Conservation (phyloP, 2,329 filamentous ascomycete genomes). For the Exophiala phaeomuriformis region DNA sequence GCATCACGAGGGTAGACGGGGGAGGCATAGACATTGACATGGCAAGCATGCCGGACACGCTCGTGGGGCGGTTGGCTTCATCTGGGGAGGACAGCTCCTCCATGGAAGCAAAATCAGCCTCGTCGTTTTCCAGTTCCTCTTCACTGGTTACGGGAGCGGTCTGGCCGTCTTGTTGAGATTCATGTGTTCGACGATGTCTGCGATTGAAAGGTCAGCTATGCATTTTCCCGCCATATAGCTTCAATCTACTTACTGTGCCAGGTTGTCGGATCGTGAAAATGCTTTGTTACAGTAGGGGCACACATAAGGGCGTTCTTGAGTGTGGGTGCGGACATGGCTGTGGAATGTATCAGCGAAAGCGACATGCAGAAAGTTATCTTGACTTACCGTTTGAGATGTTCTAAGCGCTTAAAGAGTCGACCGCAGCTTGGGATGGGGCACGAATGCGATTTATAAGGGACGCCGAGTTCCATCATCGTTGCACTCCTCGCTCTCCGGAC, state of each 20-base stretch:
- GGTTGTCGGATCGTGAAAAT: constrained; percentile 96
- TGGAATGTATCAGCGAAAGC: constrained; percentile 40
- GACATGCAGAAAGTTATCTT: constrained; percentile 28
- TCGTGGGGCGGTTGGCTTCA: constrained; percentile 20
- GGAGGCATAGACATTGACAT: constrained; percentile 26
- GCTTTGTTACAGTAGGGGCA: constrained; percentile 98
- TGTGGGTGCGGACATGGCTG: constrained; percentile 98
- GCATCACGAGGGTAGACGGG: constrained; percentile 25
- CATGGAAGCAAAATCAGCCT: constrained; percentile 73
- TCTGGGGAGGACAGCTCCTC: constrained; percentile 65
- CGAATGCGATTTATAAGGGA: constrained; percentile 94
- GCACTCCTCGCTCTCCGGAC: constrained; percentile 87
- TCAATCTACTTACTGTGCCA: constrained; percentile 70
- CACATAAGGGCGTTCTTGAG: constrained; percentile 96
- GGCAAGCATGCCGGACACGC: constrained; percentile 18
- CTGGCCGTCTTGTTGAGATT: constrained; percentile 57
- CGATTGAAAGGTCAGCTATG: constrained; percentile 12
- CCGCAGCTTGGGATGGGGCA: constrained; percentile 99
- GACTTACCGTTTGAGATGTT: constrained; percentile 96
- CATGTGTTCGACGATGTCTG: constrained; percentile 72
- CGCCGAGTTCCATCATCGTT: constrained; percentile 91
- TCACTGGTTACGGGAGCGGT: constrained; percentile 46
- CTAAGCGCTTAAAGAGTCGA: constrained; percentile 94
- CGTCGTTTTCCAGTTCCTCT: constrained; percentile 81
- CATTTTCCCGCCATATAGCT: neutral